Percentiles rank a stretch among this genome's conserved stretches.
These are phyloP conservation scores for Pseudogymnoascus sp. DNA, from an alignment of 2,329 filamentous ascomycete species.

Conservation along the genomic window DNA sequence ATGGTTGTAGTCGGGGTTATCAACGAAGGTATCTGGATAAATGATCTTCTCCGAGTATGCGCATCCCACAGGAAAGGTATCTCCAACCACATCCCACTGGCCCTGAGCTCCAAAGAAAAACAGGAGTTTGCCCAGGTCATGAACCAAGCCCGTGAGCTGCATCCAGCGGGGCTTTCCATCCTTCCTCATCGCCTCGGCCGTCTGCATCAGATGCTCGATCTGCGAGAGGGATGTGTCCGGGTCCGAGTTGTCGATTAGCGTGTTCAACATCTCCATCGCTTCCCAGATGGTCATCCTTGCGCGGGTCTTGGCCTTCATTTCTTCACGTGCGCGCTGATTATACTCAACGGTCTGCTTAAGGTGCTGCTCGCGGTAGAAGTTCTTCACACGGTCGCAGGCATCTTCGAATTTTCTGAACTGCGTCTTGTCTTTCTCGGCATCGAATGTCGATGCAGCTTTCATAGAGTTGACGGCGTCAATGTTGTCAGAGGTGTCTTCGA, in stretches of 20 bases:
- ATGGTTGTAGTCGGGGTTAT: constrained; percentile 66
- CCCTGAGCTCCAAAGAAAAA: constrained; percentile 71
- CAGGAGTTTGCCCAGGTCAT: constrained; percentile 69
- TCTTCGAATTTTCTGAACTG: constrained; percentile 76
- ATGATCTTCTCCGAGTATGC: constrained; percentile 69
- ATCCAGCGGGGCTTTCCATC: constrained; percentile 77
- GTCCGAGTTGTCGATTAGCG: constrained; percentile 75
- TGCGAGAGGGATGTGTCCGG: constrained; percentile 78
- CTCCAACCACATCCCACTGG: constrained; percentile 85
- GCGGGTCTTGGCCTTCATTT: constrained; percentile 58
- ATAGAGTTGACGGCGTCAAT: constrained; percentile 49
- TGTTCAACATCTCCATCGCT: constrained; percentile 85
- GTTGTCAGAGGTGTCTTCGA: constrained; percentile 39
- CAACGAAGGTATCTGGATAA: constrained; percentile 67
- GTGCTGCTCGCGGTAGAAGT: constrained; percentile 71
- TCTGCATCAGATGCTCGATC: constrained; percentile 80
- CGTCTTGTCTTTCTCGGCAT: constrained; percentile 68
- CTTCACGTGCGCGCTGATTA: constrained; percentile 71
- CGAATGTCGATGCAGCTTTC: constrained; percentile 55
- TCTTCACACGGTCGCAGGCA: constrained; percentile 75
- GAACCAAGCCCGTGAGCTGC: constrained; percentile 66
- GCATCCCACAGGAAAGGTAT: constrained; percentile 70
- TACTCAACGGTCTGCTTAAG: constrained; percentile 70
- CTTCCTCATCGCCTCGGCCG: constrained; percentile 76
- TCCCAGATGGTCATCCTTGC: constrained; percentile 75